These are phyloP conservation scores for Gymnopilus dilepis DNA, from an alignment of 768 basidiomycete genomes.

Conservation along the genomic window DNA sequence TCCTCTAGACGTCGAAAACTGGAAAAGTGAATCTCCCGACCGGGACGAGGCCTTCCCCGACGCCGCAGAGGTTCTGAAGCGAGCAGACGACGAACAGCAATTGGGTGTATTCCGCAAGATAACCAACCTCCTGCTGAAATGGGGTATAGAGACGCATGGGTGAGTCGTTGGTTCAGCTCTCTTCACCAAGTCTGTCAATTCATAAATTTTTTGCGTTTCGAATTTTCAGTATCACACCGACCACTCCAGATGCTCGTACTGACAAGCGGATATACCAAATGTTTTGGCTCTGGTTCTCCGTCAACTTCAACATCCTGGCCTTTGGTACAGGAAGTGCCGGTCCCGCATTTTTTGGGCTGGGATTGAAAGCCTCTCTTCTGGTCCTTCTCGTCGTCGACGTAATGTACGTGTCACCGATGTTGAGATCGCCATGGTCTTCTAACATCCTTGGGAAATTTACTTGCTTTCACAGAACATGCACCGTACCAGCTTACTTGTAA, in stretches of 20 bases:
- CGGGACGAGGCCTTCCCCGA: neutral
- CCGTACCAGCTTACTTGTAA: slow-evolving; percentile 66
- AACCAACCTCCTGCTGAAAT: slow-evolving; percentile 17
- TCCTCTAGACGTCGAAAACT: neutral
- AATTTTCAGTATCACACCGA: slow-evolving; percentile 54
- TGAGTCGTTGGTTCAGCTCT: no score
- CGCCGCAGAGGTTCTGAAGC: neutral
- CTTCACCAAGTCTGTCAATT: no score
- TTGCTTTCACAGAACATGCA: slow-evolving; percentile 36
- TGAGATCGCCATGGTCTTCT: neutral
- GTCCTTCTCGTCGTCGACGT: slow-evolving; percentile 48
- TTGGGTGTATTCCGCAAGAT: slow-evolving; percentile 17
- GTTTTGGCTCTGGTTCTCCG: slow-evolving; percentile 77
- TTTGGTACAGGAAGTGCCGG: slow-evolving; percentile 68
- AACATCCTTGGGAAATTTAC: neutral
- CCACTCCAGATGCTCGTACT: slow-evolving; percentile 50
- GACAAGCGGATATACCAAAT: slow-evolving; percentile 68
- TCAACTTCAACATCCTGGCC: slow-evolving; percentile 69
- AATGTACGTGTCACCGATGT: no score
- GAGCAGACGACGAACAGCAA: slow-evolving; percentile 8
- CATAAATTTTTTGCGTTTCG: no score
- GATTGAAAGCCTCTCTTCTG: slow-evolving; percentile 55
- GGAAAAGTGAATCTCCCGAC: neutral
- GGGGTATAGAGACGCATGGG: slow-evolving; percentile 28
- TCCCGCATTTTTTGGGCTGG: slow-evolving; percentile 59